Conservation (phyloP, 345 rosid genomes). For the Sisymbrium altissimum region DNA sequence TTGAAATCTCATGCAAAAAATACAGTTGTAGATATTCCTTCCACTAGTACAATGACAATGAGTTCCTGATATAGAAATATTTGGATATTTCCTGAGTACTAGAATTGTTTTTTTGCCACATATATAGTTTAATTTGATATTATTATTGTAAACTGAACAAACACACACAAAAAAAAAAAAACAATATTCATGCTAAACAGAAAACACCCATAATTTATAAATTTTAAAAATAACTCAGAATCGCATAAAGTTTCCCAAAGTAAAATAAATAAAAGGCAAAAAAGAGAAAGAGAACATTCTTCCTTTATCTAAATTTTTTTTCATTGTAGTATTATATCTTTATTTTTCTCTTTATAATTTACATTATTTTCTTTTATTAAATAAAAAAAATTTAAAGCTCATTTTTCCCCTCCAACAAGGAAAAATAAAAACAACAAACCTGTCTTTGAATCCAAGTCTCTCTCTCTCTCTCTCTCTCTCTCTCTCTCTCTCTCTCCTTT, state of each 20-base stretch:
- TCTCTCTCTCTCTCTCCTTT: slow-evolving; percentile 11
- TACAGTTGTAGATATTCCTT: slow-evolving; percentile 9
- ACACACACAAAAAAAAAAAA: too few relatives aligned
- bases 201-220: background rate
- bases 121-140: background rate
- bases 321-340: background rate
- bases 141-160: background rate
- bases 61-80: slow-evolving; percentile 3
- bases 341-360: background rate
- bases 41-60: slow-evolving; percentile 2
- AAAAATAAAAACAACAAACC: slow-evolving; percentile 35
- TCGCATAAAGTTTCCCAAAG: slow-evolving; percentile 17
- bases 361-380: background rate
- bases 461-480: slow-evolving; percentile 18
- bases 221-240: background rate
- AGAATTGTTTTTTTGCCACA: background rate
- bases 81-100: slow-evolving; percentile 7
- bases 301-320: background rate
- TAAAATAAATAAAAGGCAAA: background rate
- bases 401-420: slow-evolving; percentile 26
- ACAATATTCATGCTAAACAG: background rate
- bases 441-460: slow-evolving; percentile 82
- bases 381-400: background rate
- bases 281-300: slow-evolving; percentile 11
- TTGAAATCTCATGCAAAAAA: slow-evolving; percentile 6